Conservation (phyloP, 202 grass and related monocot species). For the Carex arenaria region DNA sequence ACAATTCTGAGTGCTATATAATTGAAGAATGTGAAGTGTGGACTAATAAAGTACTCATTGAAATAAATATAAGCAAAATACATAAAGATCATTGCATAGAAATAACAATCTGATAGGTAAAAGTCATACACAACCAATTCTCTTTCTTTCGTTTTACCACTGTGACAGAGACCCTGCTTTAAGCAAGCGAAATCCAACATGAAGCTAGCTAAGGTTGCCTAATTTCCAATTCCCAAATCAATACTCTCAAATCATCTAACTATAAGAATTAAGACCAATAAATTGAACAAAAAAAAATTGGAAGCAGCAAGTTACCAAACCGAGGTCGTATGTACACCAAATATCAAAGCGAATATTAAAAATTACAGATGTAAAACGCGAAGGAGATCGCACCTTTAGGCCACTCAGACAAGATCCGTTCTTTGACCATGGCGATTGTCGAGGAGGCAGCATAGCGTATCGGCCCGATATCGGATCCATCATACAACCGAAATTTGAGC, state of each 20-base stretch:
- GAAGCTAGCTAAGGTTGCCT: neutral
- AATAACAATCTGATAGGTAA: neutral
- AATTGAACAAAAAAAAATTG: neutral
- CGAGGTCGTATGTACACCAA: neutral
- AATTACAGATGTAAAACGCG: neutral
- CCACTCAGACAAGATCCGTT: constrained; percentile 80
- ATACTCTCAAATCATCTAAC: neutral
- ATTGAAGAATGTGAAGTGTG: neutral
- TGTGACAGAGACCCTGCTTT: neutral
- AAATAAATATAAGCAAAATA: neutral
- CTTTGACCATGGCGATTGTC: constrained; percentile 69
- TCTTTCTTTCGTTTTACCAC: neutral
- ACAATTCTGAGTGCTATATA: neutral
- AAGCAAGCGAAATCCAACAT: neutral
- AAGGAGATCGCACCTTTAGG: constrained; percentile 55
- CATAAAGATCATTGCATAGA: neutral
- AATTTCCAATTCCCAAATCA: constrained; percentile 4
- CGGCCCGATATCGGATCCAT: constrained; percentile 77
- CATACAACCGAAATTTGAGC: constrained; percentile 67
- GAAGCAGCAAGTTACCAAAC: neutral
- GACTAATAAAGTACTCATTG: neutral
- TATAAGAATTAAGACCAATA: neutral
- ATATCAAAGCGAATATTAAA: neutral
- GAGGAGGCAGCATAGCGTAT: constrained; percentile 54
- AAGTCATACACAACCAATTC: neutral